phyloP scores from a whole-genome alignment of 78 protist genomes.

The Dictyostelium intermedium region DNA sequence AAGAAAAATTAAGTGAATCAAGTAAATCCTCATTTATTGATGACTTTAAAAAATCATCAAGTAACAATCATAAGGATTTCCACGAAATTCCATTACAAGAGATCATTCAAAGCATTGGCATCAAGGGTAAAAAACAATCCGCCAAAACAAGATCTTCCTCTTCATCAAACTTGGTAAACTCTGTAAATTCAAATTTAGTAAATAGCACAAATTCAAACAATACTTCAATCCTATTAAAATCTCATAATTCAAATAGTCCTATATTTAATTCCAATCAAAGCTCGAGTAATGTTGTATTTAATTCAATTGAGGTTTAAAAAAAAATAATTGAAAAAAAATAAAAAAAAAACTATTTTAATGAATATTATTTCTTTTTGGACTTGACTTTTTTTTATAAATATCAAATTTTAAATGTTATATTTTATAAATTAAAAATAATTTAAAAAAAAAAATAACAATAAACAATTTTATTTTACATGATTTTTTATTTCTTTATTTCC shows the following conservation, averaged over 20 bases:
- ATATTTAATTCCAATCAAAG: not conserved
- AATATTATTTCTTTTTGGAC: too few species aligned
- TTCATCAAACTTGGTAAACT: not conserved
- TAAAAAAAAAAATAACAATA: too few species aligned
- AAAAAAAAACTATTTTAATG: not conserved
- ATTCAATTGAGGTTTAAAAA: not conserved
- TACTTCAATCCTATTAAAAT: not conserved
- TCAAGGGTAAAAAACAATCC: not conserved
- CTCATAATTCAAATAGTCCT: not conserved
- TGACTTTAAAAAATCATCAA: slow-evolving; percentile 22
- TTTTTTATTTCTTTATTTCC: not conserved
- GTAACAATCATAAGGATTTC: slow-evolving; percentile 16
- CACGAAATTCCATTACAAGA: slow-evolving; percentile 66
- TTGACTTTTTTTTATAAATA: too few species aligned
- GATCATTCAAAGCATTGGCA: slow-evolving; percentile 18
- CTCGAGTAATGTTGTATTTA: not conserved
- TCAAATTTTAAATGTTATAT: too few species aligned
- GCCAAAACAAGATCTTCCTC: not conserved
- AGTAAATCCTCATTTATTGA: slow-evolving; percentile 8
- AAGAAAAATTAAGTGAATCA: not conserved
- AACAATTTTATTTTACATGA: too few species aligned
- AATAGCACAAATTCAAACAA: not conserved
- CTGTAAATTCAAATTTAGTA: not conserved
- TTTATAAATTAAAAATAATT: too few species aligned
- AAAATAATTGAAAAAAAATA: not conserved